Base-by-base conservation (phyloP, 179 eudicot species). In the Vitellaria paradoxa region DNA sequence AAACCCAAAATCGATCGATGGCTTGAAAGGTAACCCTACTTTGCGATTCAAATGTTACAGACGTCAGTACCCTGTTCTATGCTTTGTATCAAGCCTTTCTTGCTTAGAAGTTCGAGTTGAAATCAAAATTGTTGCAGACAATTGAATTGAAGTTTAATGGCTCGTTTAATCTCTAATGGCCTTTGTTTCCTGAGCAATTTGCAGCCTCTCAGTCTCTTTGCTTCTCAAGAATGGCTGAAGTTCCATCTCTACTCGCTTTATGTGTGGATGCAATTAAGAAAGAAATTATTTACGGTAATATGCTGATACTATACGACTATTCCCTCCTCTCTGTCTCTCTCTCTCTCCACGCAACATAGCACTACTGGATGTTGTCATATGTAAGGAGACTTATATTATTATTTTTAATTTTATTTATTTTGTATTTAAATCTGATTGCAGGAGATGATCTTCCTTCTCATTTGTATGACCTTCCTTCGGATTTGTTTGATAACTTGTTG, bases 401-500 rank as follows among this genome's bases (percentile, higher is more conserved):
- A 17, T 62, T 69, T 7, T 74, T 68, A 13, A 23, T 66, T 30
- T 55, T 52, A 2, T 23, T 60, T 17, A 1, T 21, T 57, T 42
- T 63, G 55, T 47, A 24, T 64, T 9, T 6, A 65, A 53, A 53
- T 57, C 40, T 65, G 30, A 42, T 79, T 86, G 75, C 85, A 88
- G 94, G 86, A 63, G 77, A 81, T 78, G 86, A 79, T 67, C 81
- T 85, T 83, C 57, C 88, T 70, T 79, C 78, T 37, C 67, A 75
- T 68, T 75, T 93, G 67, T 88, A 86, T 78, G 87, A 86, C 64
- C 82, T 94, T 37, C 99, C 99, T 18, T 17, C 88, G 13, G 90
- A 93, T 59, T 79, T 95, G 77, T 86, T 93, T 72, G 95, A 93
- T 88, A 80, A 85, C 74, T 82, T 95, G 77, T 47, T 95, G 81